These are phyloP conservation scores for Aspergillus affinis DNA, from an alignment of 495 filamentous ascomycete genomes.

Conservation along the genomic window DNA sequence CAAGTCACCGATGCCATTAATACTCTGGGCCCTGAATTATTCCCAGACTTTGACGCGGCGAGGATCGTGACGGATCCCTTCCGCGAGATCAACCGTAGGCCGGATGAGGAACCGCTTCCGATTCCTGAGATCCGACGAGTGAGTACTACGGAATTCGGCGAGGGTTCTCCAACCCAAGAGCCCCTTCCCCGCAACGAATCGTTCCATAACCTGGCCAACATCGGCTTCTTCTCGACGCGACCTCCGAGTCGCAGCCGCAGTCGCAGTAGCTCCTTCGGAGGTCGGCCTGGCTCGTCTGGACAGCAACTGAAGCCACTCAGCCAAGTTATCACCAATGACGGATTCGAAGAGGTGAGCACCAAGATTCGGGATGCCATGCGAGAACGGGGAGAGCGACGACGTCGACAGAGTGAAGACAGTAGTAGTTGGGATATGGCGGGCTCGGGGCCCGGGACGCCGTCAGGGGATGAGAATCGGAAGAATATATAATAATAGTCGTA, in stretches of 20 bases:
- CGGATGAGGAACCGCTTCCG: constrained; percentile 21
- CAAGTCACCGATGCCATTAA: constrained; percentile 92
- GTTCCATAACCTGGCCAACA: constrained; percentile 80
- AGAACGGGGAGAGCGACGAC: constrained; percentile 72
- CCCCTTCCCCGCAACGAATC: constrained; percentile 85
- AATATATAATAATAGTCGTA: constrained; percentile 31
- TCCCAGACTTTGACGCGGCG: constrained; percentile 87
- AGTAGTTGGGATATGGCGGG: constrained; percentile 49
- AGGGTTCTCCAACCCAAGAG: constrained; percentile 38
- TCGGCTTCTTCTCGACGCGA: constrained; percentile 85
- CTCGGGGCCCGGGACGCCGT: constrained; percentile 44
- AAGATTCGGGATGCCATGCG: constrained; percentile 88
- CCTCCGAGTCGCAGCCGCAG: constrained; percentile 68
- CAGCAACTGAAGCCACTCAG: constrained; percentile 74
- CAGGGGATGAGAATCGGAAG: constrained; percentile 45
- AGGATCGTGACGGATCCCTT: constrained; percentile 72
- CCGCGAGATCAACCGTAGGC: constrained; percentile 34
- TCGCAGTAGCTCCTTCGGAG: constrained; percentile 63
- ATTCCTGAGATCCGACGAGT: constrained; percentile 25
- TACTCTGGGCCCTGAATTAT: constrained; percentile 91
- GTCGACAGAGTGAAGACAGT: constrained; percentile 61
- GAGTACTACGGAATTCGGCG: constrained; percentile 21
- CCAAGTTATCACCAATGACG: constrained; percentile 65
- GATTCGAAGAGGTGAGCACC: constrained; percentile 77
- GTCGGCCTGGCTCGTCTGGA: constrained; percentile 55